A percentile compares a stretch with the other conserved stretches of the same genome.
Conservation (phyloP, 2,329 filamentous ascomycete species). For the Zymoseptoria crescenta region DNA sequence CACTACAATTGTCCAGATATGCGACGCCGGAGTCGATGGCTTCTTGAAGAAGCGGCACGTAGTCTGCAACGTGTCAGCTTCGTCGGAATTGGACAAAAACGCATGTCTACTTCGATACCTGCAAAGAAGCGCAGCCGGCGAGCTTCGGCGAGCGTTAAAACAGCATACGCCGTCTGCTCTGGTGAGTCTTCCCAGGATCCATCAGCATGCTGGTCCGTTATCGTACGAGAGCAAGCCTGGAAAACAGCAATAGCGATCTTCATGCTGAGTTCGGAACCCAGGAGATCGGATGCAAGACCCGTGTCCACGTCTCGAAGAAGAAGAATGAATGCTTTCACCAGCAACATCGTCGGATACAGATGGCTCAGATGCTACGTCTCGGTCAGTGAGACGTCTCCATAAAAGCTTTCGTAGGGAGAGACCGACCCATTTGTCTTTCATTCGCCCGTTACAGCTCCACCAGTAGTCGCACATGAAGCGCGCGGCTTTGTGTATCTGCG, state of each 20-base stretch:
- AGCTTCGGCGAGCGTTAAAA: background rate
- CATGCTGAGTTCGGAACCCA: background rate
- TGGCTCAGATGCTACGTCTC: background rate
- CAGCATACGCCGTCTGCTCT: background rate
- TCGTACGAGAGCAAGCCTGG: background rate
- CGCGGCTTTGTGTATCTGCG: background rate
- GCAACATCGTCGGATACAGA: background rate
- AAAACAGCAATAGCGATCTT: background rate
- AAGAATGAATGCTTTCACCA: background rate
- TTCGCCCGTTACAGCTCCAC: background rate
- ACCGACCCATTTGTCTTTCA: background rate
- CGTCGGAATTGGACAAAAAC: background rate
- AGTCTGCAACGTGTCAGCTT: background rate
- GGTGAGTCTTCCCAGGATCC: background rate
- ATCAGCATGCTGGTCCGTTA: background rate
- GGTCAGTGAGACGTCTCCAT: background rate
- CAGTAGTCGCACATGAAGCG: background rate
- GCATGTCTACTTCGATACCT: background rate
- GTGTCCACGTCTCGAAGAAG: background rate
- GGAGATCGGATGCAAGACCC: background rate
- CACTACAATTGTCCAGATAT: background rate
- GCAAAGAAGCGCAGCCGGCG: background rate
- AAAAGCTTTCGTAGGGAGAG: background rate
- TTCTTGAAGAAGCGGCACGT: background rate
- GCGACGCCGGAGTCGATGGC: background rate